These are phyloP conservation scores for Yamadazyma buinensis DNA, from an alignment of 1,139 yeast species.

Conservation along the genomic window DNA sequence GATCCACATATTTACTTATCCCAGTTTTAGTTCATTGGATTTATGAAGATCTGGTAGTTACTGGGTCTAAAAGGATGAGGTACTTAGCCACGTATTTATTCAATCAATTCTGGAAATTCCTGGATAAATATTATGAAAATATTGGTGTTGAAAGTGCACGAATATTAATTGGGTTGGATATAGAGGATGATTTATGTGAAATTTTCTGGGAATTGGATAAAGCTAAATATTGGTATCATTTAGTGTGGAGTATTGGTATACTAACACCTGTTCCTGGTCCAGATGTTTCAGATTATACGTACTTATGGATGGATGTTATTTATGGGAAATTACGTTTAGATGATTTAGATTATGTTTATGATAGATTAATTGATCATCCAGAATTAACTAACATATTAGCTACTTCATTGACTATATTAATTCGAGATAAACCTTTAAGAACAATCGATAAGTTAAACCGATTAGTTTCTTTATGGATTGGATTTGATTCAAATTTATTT, in stretches of 20 bases:
- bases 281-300: too few relatives aligned
- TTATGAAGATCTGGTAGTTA: conserved; percentile 20
- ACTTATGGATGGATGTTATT: too few relatives aligned
- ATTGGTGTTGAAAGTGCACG: conserved; percentile 17
- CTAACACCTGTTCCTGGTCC: too few relatives aligned
- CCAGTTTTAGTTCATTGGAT: conserved; percentile 40
- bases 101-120: conserved; percentile 26
- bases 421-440: conserved; percentile 2
- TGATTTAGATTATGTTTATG: not conserved
- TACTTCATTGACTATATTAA: conserved; percentile 13
- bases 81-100: conserved; percentile 17
- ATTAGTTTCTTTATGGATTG: conserved; percentile 26
- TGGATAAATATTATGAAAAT: conserved; percentile 12
- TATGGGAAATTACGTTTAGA: too few relatives aligned
- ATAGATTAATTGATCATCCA: conserved; percentile 14
- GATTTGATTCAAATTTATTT: conserved; percentile 18
- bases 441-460: not conserved
- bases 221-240: conserved; percentile 29
- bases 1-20: conserved; percentile 22
- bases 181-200: too few relatives aligned
- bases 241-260: too few relatives aligned
- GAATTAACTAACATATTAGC: conserved; percentile 23
- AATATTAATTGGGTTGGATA: too few relatives aligned
- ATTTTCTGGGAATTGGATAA: conserved; percentile 28
- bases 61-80: conserved; percentile 2